Conservation (phyloP, 73 alveolate genomes). For the Blepharisma stoltei region DNA sequence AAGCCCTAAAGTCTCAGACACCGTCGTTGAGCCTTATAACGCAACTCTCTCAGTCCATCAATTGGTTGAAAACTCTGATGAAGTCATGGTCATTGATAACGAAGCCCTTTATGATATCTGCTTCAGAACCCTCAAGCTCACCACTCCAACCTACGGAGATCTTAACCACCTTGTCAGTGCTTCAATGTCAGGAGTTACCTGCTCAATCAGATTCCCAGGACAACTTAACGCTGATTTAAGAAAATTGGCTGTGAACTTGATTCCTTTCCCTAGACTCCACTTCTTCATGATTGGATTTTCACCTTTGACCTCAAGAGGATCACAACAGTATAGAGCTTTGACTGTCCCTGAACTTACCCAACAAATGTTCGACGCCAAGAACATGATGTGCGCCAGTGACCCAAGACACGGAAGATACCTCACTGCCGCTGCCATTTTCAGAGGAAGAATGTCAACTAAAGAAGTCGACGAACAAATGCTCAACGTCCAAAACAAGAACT, state of each 20-base stretch:
- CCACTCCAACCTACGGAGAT: conserved; percentile 99
- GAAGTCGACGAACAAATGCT: conserved; percentile 97
- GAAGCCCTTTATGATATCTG: conserved; percentile 93
- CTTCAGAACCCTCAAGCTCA: conserved; percentile 96
- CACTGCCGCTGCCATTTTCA: conserved; percentile 98
- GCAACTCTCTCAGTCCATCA: conserved; percentile 88
- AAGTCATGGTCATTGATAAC: conserved; percentile 70
- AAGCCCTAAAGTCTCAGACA: conserved; percentile 91
- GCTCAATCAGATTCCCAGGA: conserved; percentile 98
- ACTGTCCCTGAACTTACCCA: conserved; percentile 77
- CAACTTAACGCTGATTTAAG: conserved; percentile 93
- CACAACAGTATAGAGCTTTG: conserved; percentile 96
- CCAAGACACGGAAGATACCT: conserved; percentile 98
- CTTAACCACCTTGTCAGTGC: conserved; percentile 97
- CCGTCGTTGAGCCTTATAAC: conserved; percentile 98
- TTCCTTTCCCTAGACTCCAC: conserved; percentile 99
- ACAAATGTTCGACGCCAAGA: conserved; percentile 98
- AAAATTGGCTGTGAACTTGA: conserved; percentile 92
- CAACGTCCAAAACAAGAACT: conserved; percentile 93
- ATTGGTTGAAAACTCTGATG: conserved; percentile 87
- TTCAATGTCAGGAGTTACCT: conserved; percentile 94
- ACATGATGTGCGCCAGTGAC: conserved; percentile 96
- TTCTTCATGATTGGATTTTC: conserved; percentile 98
- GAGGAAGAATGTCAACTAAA: conserved; percentile 98
- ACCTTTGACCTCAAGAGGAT: conserved; percentile 97